A percentile compares a stretch with the other conserved stretches of the same genome.
phyloP scores from a whole-genome alignment of 352 stramenopile species.

The Globisporangium splendens region DNA sequence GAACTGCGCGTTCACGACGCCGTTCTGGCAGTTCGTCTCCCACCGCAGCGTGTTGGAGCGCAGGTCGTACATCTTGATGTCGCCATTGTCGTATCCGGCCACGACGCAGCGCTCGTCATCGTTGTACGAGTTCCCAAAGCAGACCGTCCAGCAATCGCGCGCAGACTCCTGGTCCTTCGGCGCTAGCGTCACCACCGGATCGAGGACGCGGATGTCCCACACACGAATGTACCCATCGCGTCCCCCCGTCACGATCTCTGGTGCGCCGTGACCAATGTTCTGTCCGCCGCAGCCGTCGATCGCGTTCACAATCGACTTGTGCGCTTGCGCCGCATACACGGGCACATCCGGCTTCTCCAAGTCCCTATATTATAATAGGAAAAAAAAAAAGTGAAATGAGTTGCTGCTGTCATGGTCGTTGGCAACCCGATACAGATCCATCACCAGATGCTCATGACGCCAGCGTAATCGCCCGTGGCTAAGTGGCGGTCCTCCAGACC shows the following conservation, averaged over 20 bases:
- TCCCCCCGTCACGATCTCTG: constrained; percentile 92
- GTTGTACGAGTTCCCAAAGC: constrained; percentile 95
- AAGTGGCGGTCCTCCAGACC: constrained; percentile 86
- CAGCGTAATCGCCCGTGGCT: constrained; percentile 75
- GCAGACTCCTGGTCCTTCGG: constrained; percentile 75
- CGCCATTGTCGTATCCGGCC: constrained; percentile 96
- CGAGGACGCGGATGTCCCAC: constrained; percentile 91
- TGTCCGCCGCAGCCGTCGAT: constrained; percentile 94
- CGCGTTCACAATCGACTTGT: constrained; percentile 93
- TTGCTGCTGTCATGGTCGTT: too few relatives aligned
- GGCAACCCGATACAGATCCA: too few relatives aligned
- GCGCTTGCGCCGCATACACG: constrained; percentile 88
- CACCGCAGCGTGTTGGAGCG: constrained; percentile 91
- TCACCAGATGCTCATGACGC: constrained; percentile 75
- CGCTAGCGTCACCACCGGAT: constrained; percentile 91
- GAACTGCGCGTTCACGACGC: constrained; percentile 94
- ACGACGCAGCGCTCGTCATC: constrained; percentile 91
- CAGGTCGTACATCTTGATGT: constrained; percentile 97
- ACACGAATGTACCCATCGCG: constrained; percentile 94
- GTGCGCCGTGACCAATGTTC: constrained; percentile 86
- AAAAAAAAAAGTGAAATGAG: too few relatives aligned
- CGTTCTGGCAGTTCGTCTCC: constrained; percentile 96
- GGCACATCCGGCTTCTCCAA: constrained; percentile 74
- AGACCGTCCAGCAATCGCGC: constrained; percentile 95
- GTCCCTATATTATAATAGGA: constrained; percentile 42